Evolutionary conservation across 495 filamentous ascomycete genomes (phyloP).

Genomic region (Tuber brumale): DNA sequence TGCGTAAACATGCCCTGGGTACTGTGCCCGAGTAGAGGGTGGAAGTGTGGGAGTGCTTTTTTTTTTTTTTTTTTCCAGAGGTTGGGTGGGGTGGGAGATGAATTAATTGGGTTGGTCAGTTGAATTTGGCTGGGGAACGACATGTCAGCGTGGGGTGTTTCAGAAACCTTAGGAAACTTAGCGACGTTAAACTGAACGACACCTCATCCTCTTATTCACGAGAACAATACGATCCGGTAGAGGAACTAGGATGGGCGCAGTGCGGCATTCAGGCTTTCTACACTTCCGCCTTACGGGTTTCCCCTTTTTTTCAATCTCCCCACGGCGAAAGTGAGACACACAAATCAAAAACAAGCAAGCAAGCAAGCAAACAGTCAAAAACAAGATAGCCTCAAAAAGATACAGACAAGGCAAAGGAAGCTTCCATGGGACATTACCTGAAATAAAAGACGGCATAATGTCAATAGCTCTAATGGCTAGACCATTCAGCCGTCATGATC

Average conservation of each 20-base stretch:
- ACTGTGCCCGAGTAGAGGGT: background rate
- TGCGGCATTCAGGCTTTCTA: background rate
- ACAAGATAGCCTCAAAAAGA: background rate
- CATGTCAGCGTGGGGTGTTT: conserved; percentile 34
- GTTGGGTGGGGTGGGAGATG: conserved; percentile 7
- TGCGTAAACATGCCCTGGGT: background rate
- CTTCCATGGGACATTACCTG: background rate
- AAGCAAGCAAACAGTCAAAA: background rate
- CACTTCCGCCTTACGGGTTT: background rate
- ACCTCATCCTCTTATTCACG: conserved; percentile 26
- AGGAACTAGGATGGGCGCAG: background rate
- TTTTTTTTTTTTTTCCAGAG: conserved; percentile 7
- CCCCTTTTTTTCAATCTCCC: background rate
- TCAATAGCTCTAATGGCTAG: background rate
- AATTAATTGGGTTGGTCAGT: conserved; percentile 27
- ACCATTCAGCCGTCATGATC: background rate
- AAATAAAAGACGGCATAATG: background rate
- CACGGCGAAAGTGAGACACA: background rate
- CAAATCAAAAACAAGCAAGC: background rate
- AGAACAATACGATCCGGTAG: background rate
- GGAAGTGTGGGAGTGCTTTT: background rate
- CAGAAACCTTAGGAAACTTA: conserved; percentile 19
- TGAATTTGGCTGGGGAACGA: conserved; percentile 25
- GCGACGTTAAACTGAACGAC: conserved; percentile 36
- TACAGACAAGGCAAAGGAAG: background rate